Percentiles rank a stretch among this genome's conserved stretches.
These are phyloP conservation scores for Apiosordaria backusii DNA, from an alignment of 495 filamentous ascomycete species.

Conservation along the genomic window DNA sequence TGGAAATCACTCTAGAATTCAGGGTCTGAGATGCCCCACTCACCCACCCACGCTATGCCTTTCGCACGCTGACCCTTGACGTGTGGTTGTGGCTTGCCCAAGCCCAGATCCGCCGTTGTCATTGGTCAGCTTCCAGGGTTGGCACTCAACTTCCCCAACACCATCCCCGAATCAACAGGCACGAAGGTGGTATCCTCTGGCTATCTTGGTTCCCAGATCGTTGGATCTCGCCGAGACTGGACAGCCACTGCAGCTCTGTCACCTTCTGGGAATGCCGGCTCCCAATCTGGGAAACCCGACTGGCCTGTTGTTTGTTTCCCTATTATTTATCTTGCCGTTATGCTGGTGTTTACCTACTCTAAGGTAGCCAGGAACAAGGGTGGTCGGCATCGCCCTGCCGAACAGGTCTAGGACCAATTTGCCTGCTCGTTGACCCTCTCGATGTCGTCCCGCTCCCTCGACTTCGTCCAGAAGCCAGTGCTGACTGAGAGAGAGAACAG, in stretches of 20 bases:
- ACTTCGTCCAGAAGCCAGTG: no score
- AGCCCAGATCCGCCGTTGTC: not conserved
- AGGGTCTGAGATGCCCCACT: not conserved
- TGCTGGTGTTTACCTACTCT: not conserved
- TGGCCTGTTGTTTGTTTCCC: not conserved
- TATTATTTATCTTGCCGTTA: not conserved
- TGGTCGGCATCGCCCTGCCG: not conserved
- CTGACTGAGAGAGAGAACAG: no score
- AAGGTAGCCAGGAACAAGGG: not conserved
- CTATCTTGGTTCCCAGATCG: not conserved
- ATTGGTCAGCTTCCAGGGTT: not conserved
- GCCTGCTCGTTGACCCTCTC: not conserved
- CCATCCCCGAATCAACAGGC: not conserved
- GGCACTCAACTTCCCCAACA: not conserved
- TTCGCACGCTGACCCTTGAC: not conserved
- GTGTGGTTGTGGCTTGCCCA: not conserved
- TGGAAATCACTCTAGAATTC: not conserved
- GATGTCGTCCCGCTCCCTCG: not conserved
- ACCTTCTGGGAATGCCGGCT: not conserved
- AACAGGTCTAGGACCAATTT: conserved; percentile 3
- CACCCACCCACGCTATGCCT: not conserved
- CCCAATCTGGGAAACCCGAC: not conserved
- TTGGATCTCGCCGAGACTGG: not conserved
- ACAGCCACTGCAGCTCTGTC: not conserved
- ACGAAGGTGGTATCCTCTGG: not conserved